Base-by-base conservation (phyloP, 2,329 filamentous ascomycete genomes). In the Hypoxylon sp. region DNA sequence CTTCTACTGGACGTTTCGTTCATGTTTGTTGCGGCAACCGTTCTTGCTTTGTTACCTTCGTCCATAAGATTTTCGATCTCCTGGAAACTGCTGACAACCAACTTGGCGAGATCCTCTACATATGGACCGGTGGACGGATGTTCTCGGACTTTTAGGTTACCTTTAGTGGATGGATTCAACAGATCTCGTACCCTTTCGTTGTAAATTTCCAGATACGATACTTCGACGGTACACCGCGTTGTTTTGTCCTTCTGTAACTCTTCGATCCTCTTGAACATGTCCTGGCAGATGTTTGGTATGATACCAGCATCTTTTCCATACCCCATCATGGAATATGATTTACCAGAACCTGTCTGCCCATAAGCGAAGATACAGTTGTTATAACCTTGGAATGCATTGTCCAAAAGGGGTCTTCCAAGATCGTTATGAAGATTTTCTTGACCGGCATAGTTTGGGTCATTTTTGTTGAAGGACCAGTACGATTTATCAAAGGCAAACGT, bases 301-400 rank as follows among this genome's bases (percentile, higher is more conserved):
- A 99, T 96, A 79, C 96, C 96, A 63, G 94, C 88, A 77, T 99
- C 95, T 76, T 95, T 91, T 59, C 96, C 96, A 81, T 98, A 99
- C 52, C 96, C 96, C 96, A 99, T 99, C 95, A 99, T 99, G 32
- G 94, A 98, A 81, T 99, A 99, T 14, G 94, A 98, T 83, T 99
- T 99, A 81, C 96, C 96, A 0, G 96, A 98, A 73, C 96, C 96
- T 1, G 96, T 99, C 83, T 99, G 96, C 17, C 96, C 96, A 78
- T 99, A 99, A 13, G 96, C 96, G 79, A 99, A 99, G 77, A 99
- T 99, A 85, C 96, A 99, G 81, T 98, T 99, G 85, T 99, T 98
- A 84, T 98, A 99, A 48, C 96, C 96, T 76, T 95, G 90, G 78
- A 99, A 99, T 17, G 96, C 96, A 87, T 99, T 99, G 83, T 99